Evolutionary conservation across 1,284 basidiomycete genomes (phyloP), one percentile per base, ranked within the genome.

Genomic region (Cutaneotrichosporon daszewskae): DNA sequence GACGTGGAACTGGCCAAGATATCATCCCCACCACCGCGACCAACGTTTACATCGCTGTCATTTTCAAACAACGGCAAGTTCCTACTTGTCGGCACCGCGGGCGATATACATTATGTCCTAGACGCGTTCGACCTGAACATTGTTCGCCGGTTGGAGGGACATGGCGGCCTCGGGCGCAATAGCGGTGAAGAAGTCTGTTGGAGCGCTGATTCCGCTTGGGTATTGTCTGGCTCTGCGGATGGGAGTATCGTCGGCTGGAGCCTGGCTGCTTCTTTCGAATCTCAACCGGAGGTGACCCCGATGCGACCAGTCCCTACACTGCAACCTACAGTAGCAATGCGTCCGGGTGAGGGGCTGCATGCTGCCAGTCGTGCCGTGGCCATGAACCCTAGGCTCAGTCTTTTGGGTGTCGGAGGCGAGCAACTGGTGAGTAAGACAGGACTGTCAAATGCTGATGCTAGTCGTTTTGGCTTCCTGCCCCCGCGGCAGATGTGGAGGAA

Each of bases 41-140:
- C 91, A 40, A 84, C 82, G 59, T 87, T 95, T 76, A 96, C 95
- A 2, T 92, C 88, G 4, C 75, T 96, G 51, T 74, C 82, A 2
- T 98, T 98, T 71, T 91, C 87, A 4, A 82, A 84, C 23, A 86
- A 89, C 60, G 92, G 90, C 36, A 85, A 87, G 60, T 87, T 85
- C 60, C 74, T 99, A 18, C 79, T 99, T 18, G 82, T 95, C 14
- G 94, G 94, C 29, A 97, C 95, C 45, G 87, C 89, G 1, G 85
- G 87, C 3, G 81, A 87, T 60, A 85, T 85, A 3, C 95, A 98
- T 69, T 98, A 97, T 62, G 76, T 99, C 40, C 59, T 95, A 47
- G 89, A 96, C 61, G 83, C 88, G 0, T 95, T 85, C 64, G 83
- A 87, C 46, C 86, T 91, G 0, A 76, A 79, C 51, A 72, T 92